Evolutionary conservation across 345 rosid genomes (phyloP), one percentile per base, ranked within the genome.

Genomic region (Pugionium cornutum): DNA sequence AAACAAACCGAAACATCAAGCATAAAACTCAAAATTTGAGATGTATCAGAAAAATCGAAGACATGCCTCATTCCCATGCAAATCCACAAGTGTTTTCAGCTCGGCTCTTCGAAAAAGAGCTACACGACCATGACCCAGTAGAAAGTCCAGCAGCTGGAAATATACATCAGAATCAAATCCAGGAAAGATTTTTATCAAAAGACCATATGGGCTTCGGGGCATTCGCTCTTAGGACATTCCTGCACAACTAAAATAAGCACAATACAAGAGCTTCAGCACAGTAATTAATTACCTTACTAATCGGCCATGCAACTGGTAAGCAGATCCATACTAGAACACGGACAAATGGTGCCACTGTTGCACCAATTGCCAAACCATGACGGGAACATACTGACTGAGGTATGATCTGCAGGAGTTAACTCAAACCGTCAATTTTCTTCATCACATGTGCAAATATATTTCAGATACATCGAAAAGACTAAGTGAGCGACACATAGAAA

Each of bases 71-170:
- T 91, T 91, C 4, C 98, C 98, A 74, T 91, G 98, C 30, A 91
- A 54, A 84, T 85, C 50, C 42, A 91, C 96, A 54, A 91, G 95
- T 18, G 96, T 85, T 82, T 91, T 91, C 79, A 91, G 76, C 82
- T 91, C 96, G 51, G 98, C 95, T 82, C 95, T 85, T 58, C 95
- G 95, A 63, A 87, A 89, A 53, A 91, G 92, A 11, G 96, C 96
- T 27, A 78, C 89, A 76, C 75, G 95, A 61, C 84, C 86, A 73
- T 85, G 87, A 55, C 98, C 98, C 53, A 91, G 83, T 31, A 91
- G 80, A 78, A 1, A 82, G 75, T 91, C 96, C 49, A 89, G 58
- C 18, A 91, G 78, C 96, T 91, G 82, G 33, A 73, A 57, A 69
- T 7, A 8, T 1, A 33, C 25, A 70, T 30, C 48, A 37, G 8